phyloP scores from a whole-genome alignment of 2,329 filamentous ascomycete species.

The Rachicladosporium sp. region DNA sequence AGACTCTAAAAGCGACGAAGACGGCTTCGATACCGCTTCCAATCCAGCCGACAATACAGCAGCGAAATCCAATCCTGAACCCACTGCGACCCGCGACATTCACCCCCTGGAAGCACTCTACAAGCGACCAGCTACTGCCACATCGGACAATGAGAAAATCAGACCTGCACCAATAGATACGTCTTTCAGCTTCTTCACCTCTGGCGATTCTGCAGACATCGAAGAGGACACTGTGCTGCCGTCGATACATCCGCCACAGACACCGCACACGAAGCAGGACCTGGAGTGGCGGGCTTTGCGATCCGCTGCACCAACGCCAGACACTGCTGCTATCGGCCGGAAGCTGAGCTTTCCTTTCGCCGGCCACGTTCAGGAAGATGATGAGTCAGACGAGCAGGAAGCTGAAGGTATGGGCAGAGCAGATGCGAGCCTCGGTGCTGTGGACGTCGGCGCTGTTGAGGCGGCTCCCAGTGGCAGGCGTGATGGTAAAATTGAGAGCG shows the following conservation, averaged over 20 bases:
- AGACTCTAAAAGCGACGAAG: constrained; percentile 2
- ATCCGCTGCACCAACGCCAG: constrained; percentile 86
- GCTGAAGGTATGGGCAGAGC: too few species aligned
- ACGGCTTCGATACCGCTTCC: neutral
- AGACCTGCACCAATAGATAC: constrained; percentile 49
- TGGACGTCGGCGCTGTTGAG: neutral
- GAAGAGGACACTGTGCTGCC: constrained; percentile 24
- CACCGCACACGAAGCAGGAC: constrained; percentile 71
- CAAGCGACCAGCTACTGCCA: constrained; percentile 48
- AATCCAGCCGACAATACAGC: too few species aligned
- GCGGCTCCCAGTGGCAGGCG: constrained; percentile 2
- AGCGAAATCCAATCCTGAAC: neutral
- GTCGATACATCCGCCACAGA: constrained; percentile 45
- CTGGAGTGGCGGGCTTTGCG: constrained; percentile 60
- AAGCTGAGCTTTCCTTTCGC: constrained; percentile 43
- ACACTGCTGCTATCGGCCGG: constrained; percentile 67
- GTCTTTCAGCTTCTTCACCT: constrained; percentile 77
- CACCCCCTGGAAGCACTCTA: constrained; percentile 90
- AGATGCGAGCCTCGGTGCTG: constrained; percentile 4
- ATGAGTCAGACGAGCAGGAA: constrained; percentile 30
- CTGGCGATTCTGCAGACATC: constrained; percentile 48
- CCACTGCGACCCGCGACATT: constrained; percentile 29
- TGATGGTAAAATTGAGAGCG: constrained; percentile 34
- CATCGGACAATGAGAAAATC: constrained; percentile 21
- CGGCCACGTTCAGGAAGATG: constrained; percentile 29